phyloP scores from a whole-genome alignment of 2,329 filamentous ascomycete genomes.

The Epichloe coenophiala region DNA sequence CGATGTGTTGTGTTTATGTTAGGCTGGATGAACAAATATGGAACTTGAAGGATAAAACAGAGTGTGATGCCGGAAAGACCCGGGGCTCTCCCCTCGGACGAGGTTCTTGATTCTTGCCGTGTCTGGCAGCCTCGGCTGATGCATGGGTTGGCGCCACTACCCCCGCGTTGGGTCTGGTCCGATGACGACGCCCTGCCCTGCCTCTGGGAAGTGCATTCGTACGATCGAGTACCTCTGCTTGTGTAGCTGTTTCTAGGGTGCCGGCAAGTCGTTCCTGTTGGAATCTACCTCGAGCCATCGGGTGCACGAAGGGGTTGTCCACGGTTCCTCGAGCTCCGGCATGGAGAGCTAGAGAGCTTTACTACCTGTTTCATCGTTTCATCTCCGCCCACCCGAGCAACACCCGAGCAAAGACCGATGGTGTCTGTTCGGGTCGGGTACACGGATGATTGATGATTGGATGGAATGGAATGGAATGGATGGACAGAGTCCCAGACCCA shows the following conservation, averaged over 20 bases:
- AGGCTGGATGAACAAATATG: not conserved
- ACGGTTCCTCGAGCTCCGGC: too few species aligned
- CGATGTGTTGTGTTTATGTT: slow-evolving; percentile 5
- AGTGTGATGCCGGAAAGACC: too few species aligned
- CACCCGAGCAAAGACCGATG: slow-evolving; percentile 14
- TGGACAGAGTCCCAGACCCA: slow-evolving; percentile 1
- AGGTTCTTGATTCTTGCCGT: not conserved
- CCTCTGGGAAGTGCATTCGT: not conserved
- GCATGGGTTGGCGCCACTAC: not conserved
- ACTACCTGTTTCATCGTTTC: not conserved
- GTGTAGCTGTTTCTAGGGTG: too few species aligned
- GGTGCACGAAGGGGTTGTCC: not conserved
- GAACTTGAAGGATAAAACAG: not conserved
- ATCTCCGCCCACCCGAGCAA: slow-evolving; percentile 21
- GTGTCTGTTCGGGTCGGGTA: slow-evolving; percentile 5
- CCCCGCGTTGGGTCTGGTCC: not conserved
- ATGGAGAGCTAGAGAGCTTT: too few species aligned
- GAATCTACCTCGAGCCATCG: not conserved
- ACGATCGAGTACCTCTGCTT: not conserved
- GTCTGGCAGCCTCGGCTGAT: not conserved
- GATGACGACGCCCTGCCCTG: not conserved
- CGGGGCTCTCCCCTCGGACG: too few species aligned
- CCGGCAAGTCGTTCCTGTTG: not conserved
- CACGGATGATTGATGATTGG: too few species aligned
- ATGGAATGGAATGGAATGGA: too few species aligned